Evolutionary conservation across 2,329 filamentous ascomycete genomes (phyloP).

Genomic region (Aspergillus luchuensis): DNA sequence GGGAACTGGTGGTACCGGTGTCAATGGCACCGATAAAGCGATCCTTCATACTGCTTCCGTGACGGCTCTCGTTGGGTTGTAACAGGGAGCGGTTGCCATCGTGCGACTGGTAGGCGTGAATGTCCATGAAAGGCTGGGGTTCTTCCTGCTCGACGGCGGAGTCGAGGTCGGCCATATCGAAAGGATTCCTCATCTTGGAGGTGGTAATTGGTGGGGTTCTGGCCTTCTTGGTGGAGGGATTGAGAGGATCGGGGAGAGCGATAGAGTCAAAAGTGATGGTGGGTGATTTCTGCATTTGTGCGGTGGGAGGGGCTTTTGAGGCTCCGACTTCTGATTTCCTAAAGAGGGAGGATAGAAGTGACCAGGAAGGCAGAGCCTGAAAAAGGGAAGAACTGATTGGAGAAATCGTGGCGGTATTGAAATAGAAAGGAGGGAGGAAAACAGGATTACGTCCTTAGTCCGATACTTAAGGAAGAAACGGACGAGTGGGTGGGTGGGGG

Average conservation of each 20-base stretch:
- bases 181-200: constrained; percentile 32
- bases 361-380: constrained; percentile 2
- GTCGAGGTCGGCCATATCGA: constrained; percentile 34
- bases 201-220: constrained; percentile 9
- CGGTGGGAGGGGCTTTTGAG: neutral
- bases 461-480: constrained; percentile 16
- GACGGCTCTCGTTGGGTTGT: constrained; percentile 36
- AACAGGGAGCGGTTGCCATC: constrained; percentile 41
- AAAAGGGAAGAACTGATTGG: constrained; percentile 12
- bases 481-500: constrained; percentile 10
- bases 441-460: constrained; percentile 22
- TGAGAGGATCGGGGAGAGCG: neutral
- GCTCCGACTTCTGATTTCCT: constrained; percentile 7
- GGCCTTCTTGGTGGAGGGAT: neutral
- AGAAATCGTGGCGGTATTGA: constrained; percentile 10
- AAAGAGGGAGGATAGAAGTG: constrained; percentile 6
- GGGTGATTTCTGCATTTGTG: neutral
- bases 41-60: constrained; percentile 37
- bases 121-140: constrained; percentile 23
- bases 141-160: constrained; percentile 25
- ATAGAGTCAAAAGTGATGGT: neutral
- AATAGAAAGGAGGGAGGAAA: constrained; percentile 10
- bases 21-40: constrained; percentile 83
- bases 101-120: constrained; percentile 32
- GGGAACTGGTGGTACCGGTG: constrained; percentile 84